These are phyloP conservation scores for Candida coleopterorum DNA, from an alignment of 805 yeast genomes.

Conservation along the genomic window DNA sequence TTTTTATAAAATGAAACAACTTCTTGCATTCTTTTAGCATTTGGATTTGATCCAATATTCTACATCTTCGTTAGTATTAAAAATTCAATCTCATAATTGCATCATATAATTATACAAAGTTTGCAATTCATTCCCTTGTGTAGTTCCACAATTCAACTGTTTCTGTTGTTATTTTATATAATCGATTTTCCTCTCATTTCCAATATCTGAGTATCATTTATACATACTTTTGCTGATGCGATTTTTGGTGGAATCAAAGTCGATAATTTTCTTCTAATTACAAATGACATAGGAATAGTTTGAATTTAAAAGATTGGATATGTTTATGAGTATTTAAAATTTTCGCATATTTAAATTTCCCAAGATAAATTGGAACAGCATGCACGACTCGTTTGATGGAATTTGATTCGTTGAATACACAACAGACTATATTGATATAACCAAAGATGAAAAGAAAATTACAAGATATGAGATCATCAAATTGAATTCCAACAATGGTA, in stretches of 20 bases:
- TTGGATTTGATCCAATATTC: constrained; percentile 93
- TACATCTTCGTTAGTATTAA: constrained; percentile 16
- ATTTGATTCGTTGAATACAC: constrained; percentile 4
- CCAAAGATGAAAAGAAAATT: background rate
- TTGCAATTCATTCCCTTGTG: background rate
- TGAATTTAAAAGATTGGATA: no score
- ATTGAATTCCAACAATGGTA: no score
- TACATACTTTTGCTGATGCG: constrained; percentile 85
- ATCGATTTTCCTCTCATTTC: no score
- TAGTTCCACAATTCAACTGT: no score
- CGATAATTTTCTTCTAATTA: constrained; percentile 88
- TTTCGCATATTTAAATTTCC: constrained; percentile 6
- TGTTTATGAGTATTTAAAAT: constrained; percentile 1
- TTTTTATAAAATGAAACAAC: constrained; percentile 95
- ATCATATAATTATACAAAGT: background rate
- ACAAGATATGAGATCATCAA: no score
- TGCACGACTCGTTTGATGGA: background rate
- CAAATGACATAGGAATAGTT: constrained; percentile 58
- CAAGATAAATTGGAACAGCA: no score
- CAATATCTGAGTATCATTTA: background rate
- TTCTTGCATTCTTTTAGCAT: constrained; percentile 93
- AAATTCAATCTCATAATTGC: background rate
- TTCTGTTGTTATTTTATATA: no score
- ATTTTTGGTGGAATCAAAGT: constrained; percentile 98
- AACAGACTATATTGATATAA: background rate